Evolutionary conservation across 768 basidiomycete species (phyloP).

Genomic region (Tulasnella sp.): DNA sequence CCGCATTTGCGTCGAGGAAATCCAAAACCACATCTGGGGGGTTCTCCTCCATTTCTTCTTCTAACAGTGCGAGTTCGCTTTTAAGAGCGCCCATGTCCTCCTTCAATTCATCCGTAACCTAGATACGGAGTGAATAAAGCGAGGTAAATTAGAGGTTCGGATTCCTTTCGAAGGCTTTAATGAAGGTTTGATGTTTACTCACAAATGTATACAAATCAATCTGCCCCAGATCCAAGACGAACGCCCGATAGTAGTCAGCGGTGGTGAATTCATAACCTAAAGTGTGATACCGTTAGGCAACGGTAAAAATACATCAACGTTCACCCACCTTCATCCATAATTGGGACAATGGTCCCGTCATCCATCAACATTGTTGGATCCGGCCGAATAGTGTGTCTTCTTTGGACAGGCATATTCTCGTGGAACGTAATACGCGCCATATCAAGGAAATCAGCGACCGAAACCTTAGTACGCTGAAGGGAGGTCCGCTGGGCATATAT

Average conservation of each 20-base stretch:
- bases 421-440: slow-evolving; percentile 11
- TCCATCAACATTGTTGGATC: not conserved
- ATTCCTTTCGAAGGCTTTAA: not conserved
- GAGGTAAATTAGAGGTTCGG: not conserved
- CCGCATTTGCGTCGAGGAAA: slow-evolving; percentile 6
- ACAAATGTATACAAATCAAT: slow-evolving; percentile 2
- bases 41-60: slow-evolving; percentile 14
- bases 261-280: slow-evolving; percentile 6
- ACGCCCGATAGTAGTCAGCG: slow-evolving; percentile 9
- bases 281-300: too few relatives aligned
- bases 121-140: not conserved
- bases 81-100: slow-evolving; percentile 2
- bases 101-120: slow-evolving; percentile 4
- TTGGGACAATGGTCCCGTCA: slow-evolving; percentile 1
- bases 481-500: too few relatives aligned
- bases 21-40: slow-evolving; percentile 3
- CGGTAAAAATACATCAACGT: not conserved
- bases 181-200: not conserved
- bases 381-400: slow-evolving; percentile 9
- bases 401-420: slow-evolving; percentile 13
- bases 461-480: not conserved
- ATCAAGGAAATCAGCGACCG: slow-evolving; percentile 7
- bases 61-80: slow-evolving; percentile 1
- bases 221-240: not conserved
- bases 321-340: slow-evolving; percentile 2